phyloP scores from a whole-genome alignment of 495 filamentous ascomycete species.

The Aspergillus wentii region DNA sequence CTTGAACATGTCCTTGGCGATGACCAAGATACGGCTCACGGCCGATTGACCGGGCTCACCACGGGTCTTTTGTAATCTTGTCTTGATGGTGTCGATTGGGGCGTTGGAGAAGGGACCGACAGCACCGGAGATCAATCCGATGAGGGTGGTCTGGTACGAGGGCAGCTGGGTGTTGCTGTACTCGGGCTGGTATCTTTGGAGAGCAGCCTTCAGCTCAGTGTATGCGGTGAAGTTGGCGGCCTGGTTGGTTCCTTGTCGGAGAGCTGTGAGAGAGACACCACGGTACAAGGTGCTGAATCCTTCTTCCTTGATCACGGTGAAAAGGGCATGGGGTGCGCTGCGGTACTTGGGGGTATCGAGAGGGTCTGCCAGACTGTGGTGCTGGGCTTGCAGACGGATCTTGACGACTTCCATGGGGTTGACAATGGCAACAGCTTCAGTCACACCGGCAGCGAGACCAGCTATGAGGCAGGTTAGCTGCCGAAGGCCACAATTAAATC shows the following conservation, averaged over 20 bases:
- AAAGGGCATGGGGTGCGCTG: constrained; percentile 92
- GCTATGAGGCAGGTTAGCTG: too few relatives aligned
- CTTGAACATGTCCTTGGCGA: constrained; percentile 92
- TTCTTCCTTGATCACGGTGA: constrained; percentile 89
- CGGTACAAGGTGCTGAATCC: constrained; percentile 83
- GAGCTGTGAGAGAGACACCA: constrained; percentile 86
- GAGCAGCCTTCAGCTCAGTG: constrained; percentile 77
- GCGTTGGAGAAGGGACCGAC: constrained; percentile 96
- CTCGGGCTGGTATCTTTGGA: constrained; percentile 64
- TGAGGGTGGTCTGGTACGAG: constrained; percentile 82
- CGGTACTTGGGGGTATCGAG: constrained; percentile 93
- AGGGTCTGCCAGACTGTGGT: constrained; percentile 91
- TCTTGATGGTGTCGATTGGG: constrained; percentile 99
- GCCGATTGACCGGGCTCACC: constrained; percentile 77
- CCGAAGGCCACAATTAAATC: too few relatives aligned
- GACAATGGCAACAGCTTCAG: constrained; percentile 91
- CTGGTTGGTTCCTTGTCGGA: constrained; percentile 95
- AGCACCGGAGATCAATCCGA: constrained; percentile 87
- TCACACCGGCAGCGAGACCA: constrained; percentile 87
- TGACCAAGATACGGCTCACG: constrained; percentile 66
- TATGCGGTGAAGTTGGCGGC: constrained; percentile 99
- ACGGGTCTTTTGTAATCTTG: constrained; percentile 84
- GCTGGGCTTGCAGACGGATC: constrained; percentile 94
- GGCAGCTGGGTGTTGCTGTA: constrained; percentile 62
- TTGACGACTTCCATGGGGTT: constrained; percentile 99